Evolutionary conservation across 169 alveolate species (phyloP).

Genomic region (Toxoplasma gondii): DNA sequence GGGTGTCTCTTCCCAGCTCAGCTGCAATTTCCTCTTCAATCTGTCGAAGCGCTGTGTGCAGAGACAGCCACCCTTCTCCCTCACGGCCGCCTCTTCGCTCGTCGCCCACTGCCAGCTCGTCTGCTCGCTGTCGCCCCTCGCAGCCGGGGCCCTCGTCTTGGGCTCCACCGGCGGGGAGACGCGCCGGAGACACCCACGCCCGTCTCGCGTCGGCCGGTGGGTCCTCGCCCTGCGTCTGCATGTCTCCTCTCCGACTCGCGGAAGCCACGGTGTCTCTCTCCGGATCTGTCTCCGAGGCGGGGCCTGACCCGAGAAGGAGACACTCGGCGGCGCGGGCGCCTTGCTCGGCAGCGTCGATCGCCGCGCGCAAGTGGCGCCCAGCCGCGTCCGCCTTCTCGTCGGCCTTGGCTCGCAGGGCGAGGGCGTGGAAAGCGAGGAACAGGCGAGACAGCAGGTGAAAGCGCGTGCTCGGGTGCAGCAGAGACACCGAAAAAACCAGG

Average conservation of each 20-base stretch:
- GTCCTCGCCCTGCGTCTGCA: background rate
- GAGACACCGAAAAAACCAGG: background rate
- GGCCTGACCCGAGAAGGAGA: background rate
- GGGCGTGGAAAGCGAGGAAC: conserved; percentile 33
- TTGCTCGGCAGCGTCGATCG: background rate
- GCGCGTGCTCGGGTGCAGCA: conserved; percentile 33
- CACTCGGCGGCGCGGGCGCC: background rate
- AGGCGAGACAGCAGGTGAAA: conserved; percentile 30
- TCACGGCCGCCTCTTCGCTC: background rate
- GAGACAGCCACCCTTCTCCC: background rate
- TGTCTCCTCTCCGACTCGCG: background rate
- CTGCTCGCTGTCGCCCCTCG: background rate
- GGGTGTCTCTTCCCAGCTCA: background rate
- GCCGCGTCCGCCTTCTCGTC: background rate
- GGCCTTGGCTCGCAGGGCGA: background rate
- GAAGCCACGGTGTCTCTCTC: background rate
- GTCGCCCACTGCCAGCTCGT: background rate
- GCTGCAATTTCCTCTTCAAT: background rate
- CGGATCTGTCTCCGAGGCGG: no score
- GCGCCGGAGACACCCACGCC: background rate
- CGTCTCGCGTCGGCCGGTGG: background rate
- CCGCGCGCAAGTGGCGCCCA: background rate
- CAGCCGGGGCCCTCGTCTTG: background rate
- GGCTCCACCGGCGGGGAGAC: background rate
- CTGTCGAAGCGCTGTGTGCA: background rate